phyloP scores from a whole-genome alignment of 345 rosid genomes.

The Brassica cretica region DNA sequence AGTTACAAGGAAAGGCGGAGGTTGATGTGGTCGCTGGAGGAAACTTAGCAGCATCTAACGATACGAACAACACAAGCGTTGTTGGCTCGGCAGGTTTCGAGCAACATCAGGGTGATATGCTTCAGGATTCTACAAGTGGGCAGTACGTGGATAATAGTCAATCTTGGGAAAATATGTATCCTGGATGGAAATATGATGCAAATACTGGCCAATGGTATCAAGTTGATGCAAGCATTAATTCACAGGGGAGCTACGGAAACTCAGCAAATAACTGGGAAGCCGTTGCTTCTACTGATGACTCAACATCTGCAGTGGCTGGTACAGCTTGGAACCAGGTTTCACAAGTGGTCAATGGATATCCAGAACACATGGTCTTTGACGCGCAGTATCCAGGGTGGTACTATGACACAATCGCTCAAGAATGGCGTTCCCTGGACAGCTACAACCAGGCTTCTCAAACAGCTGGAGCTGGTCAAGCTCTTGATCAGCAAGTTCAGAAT shows the following conservation, averaged over 20 bases:
- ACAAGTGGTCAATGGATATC: constrained; percentile 68
- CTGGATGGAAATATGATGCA: constrained; percentile 86
- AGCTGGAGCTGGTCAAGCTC: constrained; percentile 38
- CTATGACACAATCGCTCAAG: constrained; percentile 66
- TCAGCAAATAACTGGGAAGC: constrained; percentile 48
- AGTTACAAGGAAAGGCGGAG: constrained; percentile 43
- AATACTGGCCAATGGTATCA: constrained; percentile 85
- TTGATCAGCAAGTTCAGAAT: constrained; percentile 60
- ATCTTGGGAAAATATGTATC: constrained; percentile 80
- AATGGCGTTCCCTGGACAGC: constrained; percentile 74
- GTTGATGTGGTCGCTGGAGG: constrained; percentile 35
- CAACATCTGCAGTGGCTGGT: constrained; percentile 59
- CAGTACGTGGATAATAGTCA: constrained; percentile 56
- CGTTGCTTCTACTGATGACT: constrained; percentile 46
- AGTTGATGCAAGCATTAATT: constrained; percentile 41
- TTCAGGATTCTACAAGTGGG: constrained; percentile 40
- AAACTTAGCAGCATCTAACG: constrained; percentile 16
- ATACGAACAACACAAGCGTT: constrained; percentile 27
- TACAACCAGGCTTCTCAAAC: constrained; percentile 59
- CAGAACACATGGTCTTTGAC: constrained; percentile 88
- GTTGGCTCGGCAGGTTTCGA: constrained; percentile 30
- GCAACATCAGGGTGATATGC: constrained; percentile 35
- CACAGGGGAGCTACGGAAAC: constrained; percentile 43
- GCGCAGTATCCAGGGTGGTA: constrained; percentile 96
- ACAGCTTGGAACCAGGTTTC: constrained; percentile 71